Evolutionary conservation across 495 filamentous ascomycete species (phyloP).

Genomic region (Mycothermus thermophilus): DNA sequence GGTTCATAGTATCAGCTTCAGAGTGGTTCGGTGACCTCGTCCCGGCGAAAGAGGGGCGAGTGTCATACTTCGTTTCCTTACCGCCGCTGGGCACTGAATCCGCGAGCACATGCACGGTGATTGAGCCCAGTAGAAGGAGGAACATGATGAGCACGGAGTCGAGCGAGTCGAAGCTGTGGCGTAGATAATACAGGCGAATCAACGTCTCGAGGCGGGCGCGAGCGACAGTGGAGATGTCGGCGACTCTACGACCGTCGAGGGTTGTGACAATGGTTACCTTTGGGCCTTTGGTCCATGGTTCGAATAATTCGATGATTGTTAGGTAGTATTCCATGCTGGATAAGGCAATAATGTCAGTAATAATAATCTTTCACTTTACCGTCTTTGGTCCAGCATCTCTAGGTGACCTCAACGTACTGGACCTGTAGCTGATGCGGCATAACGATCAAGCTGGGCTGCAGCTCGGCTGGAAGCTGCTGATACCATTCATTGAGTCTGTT

Average conservation of each 20-base stretch:
- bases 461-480: constrained; percentile 15
- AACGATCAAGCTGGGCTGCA: constrained; percentile 19
- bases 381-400: too few species aligned
- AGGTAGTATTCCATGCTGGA: constrained; percentile 14
- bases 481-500: constrained; percentile 14
- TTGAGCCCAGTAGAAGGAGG: constrained; percentile 10
- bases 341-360: background rate
- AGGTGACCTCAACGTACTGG: constrained; percentile 5
- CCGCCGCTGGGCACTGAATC: too few species aligned
- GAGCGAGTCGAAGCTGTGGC: constrained; percentile 23
- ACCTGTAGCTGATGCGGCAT: constrained; percentile 25
- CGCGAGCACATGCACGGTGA: background rate
- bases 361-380: too few species aligned
- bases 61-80: too few species aligned
- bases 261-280: too few species aligned
- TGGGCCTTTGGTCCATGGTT: constrained; percentile 6
- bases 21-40: too few species aligned
- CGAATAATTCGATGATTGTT: constrained; percentile 12
- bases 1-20: too few species aligned
- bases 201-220: constrained; percentile 20
- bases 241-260: background rate
- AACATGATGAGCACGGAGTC: constrained; percentile 20
- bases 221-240: constrained; percentile 9
- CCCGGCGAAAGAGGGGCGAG: too few species aligned
- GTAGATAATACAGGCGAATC: constrained; percentile 27